These are phyloP conservation scores for Carex scoparia DNA, from an alignment of 176 grass and related monocot species.

Conservation along the genomic window DNA sequence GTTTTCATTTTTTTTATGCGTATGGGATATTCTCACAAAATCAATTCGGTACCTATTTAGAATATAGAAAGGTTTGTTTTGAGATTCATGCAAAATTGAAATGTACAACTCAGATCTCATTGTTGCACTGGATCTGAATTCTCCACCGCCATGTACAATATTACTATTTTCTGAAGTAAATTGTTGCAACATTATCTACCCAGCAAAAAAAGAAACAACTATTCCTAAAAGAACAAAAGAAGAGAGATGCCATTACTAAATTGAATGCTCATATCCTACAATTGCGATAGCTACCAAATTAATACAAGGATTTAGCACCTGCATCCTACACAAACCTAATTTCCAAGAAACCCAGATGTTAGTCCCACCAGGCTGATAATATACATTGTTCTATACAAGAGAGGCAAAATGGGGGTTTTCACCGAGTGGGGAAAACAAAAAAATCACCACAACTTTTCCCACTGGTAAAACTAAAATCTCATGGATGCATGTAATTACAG, in stretches of 20 bases:
- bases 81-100: too few species aligned
- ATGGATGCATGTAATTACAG: conserved; percentile 71
- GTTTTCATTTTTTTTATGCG: too few species aligned
- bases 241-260: not conserved
- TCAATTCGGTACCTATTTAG: too few species aligned
- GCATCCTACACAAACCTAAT: conserved; percentile 20
- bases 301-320: conserved; percentile 22
- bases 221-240: not conserved
- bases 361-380: conserved; percentile 16
- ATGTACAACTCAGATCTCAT: too few species aligned
- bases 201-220: not conserved
- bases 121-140: too few species aligned
- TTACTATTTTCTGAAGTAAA: not conserved
- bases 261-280: conserved; percentile 5
- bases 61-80: too few species aligned
- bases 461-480: conserved; percentile 25
- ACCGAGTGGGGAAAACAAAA: conserved; percentile 7
- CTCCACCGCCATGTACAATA: too few species aligned
- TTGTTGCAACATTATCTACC: not conserved
- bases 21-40: too few species aligned
- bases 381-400: conserved; percentile 26
- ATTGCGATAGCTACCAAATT: conserved; percentile 5
- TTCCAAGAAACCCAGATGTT: conserved; percentile 17
- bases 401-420: conserved; percentile 20
- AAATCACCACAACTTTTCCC: not conserved